These are phyloP conservation scores for Pythium aristosporum DNA, from an alignment of 352 stramenopile species.

Conservation along the genomic window DNA sequence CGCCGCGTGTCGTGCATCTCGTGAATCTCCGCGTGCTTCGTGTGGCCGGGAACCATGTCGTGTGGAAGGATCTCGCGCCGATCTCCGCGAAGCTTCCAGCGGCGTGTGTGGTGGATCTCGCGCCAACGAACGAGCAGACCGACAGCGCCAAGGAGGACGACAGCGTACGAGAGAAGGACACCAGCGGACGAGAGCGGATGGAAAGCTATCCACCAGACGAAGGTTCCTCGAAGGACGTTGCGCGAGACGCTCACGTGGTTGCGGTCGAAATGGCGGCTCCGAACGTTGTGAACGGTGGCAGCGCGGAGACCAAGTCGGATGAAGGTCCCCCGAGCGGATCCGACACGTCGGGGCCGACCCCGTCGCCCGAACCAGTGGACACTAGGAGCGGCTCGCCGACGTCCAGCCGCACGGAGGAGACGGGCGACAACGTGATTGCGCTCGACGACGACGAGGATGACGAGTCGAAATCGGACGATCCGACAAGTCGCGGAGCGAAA, in stretches of 20 bases:
- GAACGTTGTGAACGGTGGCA: background rate
- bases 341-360: background rate
- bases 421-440: background rate
- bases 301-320: too few relatives aligned
- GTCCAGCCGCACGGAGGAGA: background rate
- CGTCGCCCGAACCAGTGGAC: background rate
- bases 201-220: too few relatives aligned
- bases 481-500: too few relatives aligned
- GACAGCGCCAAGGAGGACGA: background rate
- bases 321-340: background rate
- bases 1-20: conserved; percentile 15
- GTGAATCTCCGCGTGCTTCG: conserved; percentile 3
- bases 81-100: conserved; percentile 9
- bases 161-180: background rate
- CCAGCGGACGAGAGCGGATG: too few relatives aligned
- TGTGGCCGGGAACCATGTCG: conserved; percentile 1
- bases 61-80: conserved; percentile 11
- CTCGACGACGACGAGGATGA: conserved; percentile 3
- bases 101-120: conserved; percentile 1
- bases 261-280: background rate
- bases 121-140: background rate
- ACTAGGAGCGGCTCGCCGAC: background rate
- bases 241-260: too few relatives aligned
- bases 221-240: too few relatives aligned
- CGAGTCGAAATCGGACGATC: conserved; percentile 1